Evolutionary conservation across 2,329 filamentous ascomycete species (phyloP), one percentile per base, ranked within the genome.

Genomic region (Rhinocladiella mackenziei): DNA sequence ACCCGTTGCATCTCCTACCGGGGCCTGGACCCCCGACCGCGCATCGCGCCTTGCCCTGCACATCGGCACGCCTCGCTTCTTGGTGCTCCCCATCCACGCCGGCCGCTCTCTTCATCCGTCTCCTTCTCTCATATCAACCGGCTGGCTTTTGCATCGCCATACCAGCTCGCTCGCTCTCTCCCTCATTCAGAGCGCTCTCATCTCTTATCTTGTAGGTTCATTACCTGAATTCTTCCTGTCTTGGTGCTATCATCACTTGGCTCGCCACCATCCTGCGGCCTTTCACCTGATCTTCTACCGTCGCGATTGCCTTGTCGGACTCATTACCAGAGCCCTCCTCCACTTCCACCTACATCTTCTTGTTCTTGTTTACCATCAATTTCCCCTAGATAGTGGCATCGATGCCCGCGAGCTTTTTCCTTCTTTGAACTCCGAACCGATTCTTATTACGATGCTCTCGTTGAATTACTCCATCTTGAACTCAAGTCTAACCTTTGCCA

Each of bases 191-290:
- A n/a, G n/a, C n/a, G n/a, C n/a, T n/a, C n/a, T n/a, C n/a, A n/a
- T n/a, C n/a, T 48, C 32, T 39, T 38, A 50, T 53, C 43, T 49
- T 50, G 50, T 53, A 53, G 43, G 50, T 48, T 50, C 35, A 46
- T 22, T 39, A 43, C 50, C 39, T 53, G 39, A 36, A 37, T 31
- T 38, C 32, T 28, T 45, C 23, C 31, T 31, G 23, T 40, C 33
- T 23, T 34, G 26, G 20, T 17, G 34, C 36, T 33, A 29, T 32
- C 35, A 39, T 26, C 36, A 20, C 26, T 33, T 37, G 17, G 37
- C 18, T 38, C 38, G 20, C 23, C 15, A 30, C 33, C 15, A 22
- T 34, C 18, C 33, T 26, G 41, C 41, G 40, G 41, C 40, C 23
- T 22, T 30, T 43, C 26, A 39, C 38, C 44, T 52, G 31, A 29